A percentile compares a stretch with the other conserved stretches of the same genome.
Evolutionary conservation across 139 green algal genomes (phyloP).

Genomic region (Coelastrella sp.): DNA sequence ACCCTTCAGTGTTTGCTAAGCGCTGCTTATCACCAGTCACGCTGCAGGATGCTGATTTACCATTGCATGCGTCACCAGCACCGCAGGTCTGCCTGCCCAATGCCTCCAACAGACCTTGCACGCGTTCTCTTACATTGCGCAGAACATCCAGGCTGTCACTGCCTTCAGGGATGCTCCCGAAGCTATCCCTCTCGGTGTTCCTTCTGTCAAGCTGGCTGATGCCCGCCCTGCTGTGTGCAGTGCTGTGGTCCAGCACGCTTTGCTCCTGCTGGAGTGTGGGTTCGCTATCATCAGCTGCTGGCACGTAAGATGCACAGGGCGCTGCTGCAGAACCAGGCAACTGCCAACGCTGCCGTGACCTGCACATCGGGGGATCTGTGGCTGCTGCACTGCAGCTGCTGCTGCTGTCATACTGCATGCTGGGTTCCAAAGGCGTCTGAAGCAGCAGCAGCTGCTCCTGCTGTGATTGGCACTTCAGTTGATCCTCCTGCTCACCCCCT

Average conservation of each 20-base stretch:
- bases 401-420: not conserved
- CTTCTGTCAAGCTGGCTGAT: not conserved
- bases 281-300: not conserved
- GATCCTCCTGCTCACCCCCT: not conserved
- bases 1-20: not conserved
- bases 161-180: not conserved
- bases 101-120: slow-evolving; percentile 27
- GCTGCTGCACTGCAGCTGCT: slow-evolving; percentile 13
- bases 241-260: not conserved
- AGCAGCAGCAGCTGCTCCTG: not conserved
- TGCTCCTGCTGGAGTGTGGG: not conserved
- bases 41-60: not conserved
- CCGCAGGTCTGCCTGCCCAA: slow-evolving; percentile 26
- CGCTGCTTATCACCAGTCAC: not conserved
- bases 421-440: not conserved
- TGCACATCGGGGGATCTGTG: not conserved
- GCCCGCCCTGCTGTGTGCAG: not conserved
- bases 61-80: not conserved
- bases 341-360: slow-evolving; percentile 25
- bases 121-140: slow-evolving; percentile 13
- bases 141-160: slow-evolving; percentile 35
- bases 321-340: not conserved
- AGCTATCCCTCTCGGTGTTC: not conserved
- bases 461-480: not conserved
- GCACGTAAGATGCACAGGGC: not conserved